Evolutionary conservation across 2,329 filamentous ascomycete genomes (phyloP).

Genomic region (Raffaelea arxii): DNA sequence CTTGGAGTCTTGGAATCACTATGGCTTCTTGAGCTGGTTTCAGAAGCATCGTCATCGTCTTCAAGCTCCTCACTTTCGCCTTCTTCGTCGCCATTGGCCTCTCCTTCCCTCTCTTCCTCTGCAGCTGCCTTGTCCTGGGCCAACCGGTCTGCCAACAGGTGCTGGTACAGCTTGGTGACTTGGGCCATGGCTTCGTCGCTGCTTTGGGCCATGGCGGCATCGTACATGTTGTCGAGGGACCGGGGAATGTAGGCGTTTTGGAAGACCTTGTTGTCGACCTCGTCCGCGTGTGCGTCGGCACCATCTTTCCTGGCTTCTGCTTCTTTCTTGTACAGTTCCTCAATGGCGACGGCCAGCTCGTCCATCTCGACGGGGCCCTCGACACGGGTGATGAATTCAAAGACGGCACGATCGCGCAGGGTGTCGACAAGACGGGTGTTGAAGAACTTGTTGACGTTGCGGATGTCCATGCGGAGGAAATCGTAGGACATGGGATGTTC

Average conservation of each 20-base stretch:
- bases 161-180: constrained; percentile 53
- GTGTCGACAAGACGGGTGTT: constrained; percentile 72
- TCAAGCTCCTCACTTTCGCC: neutral
- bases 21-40: constrained; percentile 32
- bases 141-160: constrained; percentile 63
- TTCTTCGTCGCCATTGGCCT: constrained; percentile 19
- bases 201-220: constrained; percentile 69
- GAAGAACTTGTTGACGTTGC: constrained; percentile 94
- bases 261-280: constrained; percentile 86
- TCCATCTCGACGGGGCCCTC: constrained; percentile 52
- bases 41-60: constrained; percentile 15
- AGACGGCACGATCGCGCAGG: constrained; percentile 68
- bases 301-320: no score
- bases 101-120: constrained; percentile 16
- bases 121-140: constrained; percentile 16
- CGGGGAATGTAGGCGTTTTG: constrained; percentile 94
- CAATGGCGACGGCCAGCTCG: constrained; percentile 47
- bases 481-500: constrained; percentile 89
- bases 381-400: constrained; percentile 66
- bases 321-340: constrained; percentile 48
- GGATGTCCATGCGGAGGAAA: constrained; percentile 96
- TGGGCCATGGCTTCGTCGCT: constrained; percentile 56
- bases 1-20: constrained; percentile 33
- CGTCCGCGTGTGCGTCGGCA: no score
- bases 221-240: constrained; percentile 90